Percentiles rank a stretch among this genome's conserved stretches.
These are phyloP conservation scores for Syncephalastrum sp. DNA, from an alignment of 371 early-diverging fungal genomes.

Conservation along the genomic window DNA sequence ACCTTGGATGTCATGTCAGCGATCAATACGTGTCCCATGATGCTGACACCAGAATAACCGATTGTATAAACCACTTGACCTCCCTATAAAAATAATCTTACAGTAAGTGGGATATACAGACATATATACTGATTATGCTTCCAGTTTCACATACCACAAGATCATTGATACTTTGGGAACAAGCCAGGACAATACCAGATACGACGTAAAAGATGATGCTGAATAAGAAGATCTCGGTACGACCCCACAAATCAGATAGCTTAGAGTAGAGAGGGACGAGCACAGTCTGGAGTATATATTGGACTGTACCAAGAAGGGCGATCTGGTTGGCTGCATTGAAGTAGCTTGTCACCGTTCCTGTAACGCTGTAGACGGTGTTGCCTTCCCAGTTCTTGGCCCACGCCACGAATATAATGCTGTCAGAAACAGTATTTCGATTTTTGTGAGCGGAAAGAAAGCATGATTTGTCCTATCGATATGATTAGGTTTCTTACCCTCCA, in stretches of 20 bases:
- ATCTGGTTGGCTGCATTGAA: constrained; percentile 23
- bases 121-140: not conserved
- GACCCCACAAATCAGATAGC: constrained; percentile 42
- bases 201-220: constrained; percentile 38
- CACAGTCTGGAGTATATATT: constrained; percentile 40
- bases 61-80: constrained; percentile 44
- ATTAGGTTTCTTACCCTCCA: constrained; percentile 7
- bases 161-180: constrained; percentile 27
- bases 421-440: too few species aligned
- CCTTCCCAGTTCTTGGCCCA: constrained; percentile 36
- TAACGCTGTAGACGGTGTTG: constrained; percentile 14
- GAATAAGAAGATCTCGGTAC: constrained; percentile 34
- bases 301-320: constrained; percentile 32
- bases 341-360: constrained; percentile 18
- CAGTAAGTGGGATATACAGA: too few species aligned
- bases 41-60: constrained; percentile 37
- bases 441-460: not conserved
- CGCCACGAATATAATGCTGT: constrained; percentile 22
- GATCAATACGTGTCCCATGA: constrained; percentile 43
- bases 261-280: constrained; percentile 50
- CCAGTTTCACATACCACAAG: constrained; percentile 23
- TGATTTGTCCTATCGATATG: not conserved
- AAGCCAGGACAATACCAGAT: constrained; percentile 36
- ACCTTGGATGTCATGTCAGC: constrained; percentile 31
- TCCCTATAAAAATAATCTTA: constrained; percentile 10